Percentiles rank a stretch among this genome's conserved stretches.
phyloP scores from a whole-genome alignment of 148 eudicot genomes.

The Chenopodium suecicum region DNA sequence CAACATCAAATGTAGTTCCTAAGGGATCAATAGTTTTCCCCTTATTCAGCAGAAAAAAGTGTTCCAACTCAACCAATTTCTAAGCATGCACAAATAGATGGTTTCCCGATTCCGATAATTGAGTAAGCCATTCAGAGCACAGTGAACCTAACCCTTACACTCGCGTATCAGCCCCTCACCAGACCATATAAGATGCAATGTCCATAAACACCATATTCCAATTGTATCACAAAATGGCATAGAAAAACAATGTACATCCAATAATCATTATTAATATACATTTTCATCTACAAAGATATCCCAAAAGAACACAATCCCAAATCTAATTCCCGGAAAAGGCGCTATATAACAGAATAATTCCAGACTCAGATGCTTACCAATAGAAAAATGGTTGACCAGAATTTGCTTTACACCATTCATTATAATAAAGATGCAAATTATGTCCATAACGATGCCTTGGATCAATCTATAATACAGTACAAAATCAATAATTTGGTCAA shows the following conservation, averaged over 20 bases:
- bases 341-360: too few relatives aligned
- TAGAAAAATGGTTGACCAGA: slow-evolving; percentile 94
- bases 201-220: not conserved
- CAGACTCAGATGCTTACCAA: slow-evolving; percentile 50
- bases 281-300: not conserved
- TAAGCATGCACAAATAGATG: not conserved
- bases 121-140: not conserved
- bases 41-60: not conserved
- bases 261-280: not conserved
- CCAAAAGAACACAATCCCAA: not conserved
- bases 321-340: not conserved
- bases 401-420: slow-evolving; percentile 68
- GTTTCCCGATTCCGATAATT: not conserved
- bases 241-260: not conserved
- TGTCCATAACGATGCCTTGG: slow-evolving; percentile 98
- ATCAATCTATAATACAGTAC: slow-evolving; percentile 56
- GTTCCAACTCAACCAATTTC: not conserved
- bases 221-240: not conserved
- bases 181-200: not conserved
- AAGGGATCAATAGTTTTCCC: not conserved
- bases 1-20: not conserved
- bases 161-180: not conserved
- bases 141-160: not conserved
- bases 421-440: slow-evolving; percentile 73
- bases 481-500: not conserved